Conservation (phyloP, 1,284 basidiomycete genomes). For the Anthracocystis setariae region DNA sequence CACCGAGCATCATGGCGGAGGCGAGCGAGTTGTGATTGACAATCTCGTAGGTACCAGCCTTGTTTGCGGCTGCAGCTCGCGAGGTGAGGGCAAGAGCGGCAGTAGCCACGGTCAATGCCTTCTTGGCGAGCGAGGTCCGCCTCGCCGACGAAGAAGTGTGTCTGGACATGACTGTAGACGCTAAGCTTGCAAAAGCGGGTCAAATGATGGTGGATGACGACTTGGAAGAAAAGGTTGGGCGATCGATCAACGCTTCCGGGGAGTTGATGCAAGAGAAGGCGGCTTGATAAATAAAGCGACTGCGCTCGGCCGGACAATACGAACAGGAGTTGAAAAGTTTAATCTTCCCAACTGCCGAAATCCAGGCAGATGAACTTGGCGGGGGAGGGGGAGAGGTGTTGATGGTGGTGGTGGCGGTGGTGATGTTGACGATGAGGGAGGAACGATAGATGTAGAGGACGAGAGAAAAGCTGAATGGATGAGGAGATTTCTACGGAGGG, state of each 20-base stretch:
- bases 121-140: slow-evolving; percentile 30
- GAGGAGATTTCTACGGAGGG: not conserved
- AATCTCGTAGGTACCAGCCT: slow-evolving; percentile 58
- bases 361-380: too few relatives aligned
- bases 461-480: too few relatives aligned
- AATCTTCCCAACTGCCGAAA: not conserved
- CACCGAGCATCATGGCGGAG: slow-evolving; percentile 67
- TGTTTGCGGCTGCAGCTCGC: slow-evolving; percentile 24
- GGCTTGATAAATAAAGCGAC: not conserved
- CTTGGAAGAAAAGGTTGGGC: not conserved
- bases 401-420: too few relatives aligned
- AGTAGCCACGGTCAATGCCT: slow-evolving; percentile 26
- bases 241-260: not conserved
- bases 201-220: not conserved
- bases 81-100: slow-evolving; percentile 35
- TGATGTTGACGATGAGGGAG: too few relatives aligned
- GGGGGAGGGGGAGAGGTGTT: too few relatives aligned
- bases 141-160: slow-evolving; percentile 24
- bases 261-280: not conserved
- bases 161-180: slow-evolving; percentile 20
- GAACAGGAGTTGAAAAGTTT: not conserved
- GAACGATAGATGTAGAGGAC: too few relatives aligned
- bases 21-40: slow-evolving; percentile 60
- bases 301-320: not conserved
- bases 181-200: not conserved